Percentiles rank a stretch among this genome's conserved stretches.
Conservation (phyloP, 1,139 yeast species). For the Saccharomyces pastorianus region DNA sequence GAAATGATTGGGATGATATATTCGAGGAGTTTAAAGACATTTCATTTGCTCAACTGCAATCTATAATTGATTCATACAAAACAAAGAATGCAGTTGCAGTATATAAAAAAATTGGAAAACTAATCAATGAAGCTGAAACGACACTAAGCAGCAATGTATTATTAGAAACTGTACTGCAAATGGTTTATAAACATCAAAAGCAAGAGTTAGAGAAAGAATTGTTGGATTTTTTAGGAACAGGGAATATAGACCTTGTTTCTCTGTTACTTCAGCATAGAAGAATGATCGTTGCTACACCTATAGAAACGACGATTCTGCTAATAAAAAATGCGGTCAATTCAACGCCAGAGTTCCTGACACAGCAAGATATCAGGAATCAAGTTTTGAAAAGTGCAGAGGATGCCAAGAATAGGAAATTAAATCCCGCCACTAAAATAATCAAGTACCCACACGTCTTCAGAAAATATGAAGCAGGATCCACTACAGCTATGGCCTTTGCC, state of each 20-base stretch:
- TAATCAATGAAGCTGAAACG: slow-evolving; percentile 17
- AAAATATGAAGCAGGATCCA: slow-evolving; percentile 57
- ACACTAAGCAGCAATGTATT: slow-evolving; percentile 23
- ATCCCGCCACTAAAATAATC: slow-evolving; percentile 40
- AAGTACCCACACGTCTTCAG: slow-evolving; percentile 85
- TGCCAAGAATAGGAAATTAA: slow-evolving; percentile 45
- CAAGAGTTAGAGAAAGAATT: slow-evolving; percentile 51
- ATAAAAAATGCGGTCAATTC: slow-evolving; percentile 9
- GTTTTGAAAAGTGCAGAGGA: slow-evolving; percentile 47
- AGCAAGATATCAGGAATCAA: slow-evolving; percentile 51
- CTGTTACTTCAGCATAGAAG: slow-evolving; percentile 50
- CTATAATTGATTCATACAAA: slow-evolving; percentile 24
- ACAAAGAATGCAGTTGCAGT: slow-evolving; percentile 30
- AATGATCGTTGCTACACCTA: slow-evolving; percentile 26
- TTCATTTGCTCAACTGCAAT: slow-evolving; percentile 28
- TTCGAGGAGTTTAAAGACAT: slow-evolving; percentile 35
- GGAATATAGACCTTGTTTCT: slow-evolving; percentile 70
- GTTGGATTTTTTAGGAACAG: slow-evolving; percentile 78
- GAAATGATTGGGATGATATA: slow-evolving; percentile 33
- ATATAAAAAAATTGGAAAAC: slow-evolving; percentile 33
- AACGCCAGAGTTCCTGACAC: slow-evolving; percentile 38
- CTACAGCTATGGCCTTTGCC: slow-evolving; percentile 51
- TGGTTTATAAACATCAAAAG: slow-evolving; percentile 27
- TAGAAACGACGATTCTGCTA: slow-evolving; percentile 15
- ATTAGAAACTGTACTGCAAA: slow-evolving; percentile 24